Percentiles rank a stretch among this genome's conserved stretches.
phyloP scores from a whole-genome alignment of 768 basidiomycete species.

The Mycena belliarum region DNA sequence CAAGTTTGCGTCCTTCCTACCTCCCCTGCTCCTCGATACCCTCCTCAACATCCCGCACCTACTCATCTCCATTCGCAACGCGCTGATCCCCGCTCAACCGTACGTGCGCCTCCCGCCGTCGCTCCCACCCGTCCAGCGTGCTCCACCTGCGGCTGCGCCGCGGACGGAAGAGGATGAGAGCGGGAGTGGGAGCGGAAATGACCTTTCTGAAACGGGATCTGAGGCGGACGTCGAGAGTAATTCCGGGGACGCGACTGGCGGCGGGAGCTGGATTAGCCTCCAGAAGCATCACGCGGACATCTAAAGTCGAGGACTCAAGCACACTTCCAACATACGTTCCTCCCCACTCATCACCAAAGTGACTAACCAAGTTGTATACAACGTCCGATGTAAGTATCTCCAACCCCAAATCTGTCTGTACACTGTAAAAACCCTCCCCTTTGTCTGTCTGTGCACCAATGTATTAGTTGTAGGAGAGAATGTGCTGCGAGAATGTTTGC shows the following conservation, averaged over 20 bases:
- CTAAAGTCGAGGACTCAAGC: not conserved
- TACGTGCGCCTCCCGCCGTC: slow-evolving; percentile 37
- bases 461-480: not conserved
- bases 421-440: not conserved
- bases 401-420: not conserved
- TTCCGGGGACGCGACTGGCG: slow-evolving; percentile 53
- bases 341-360: not conserved
- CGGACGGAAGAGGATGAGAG: slow-evolving; percentile 11
- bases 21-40: slow-evolving; percentile 60
- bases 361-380: not conserved
- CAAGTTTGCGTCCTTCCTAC: slow-evolving; percentile 68
- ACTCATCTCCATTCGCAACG: slow-evolving; percentile 62
- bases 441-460: not conserved
- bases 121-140: slow-evolving; percentile 28
- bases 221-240: slow-evolving; percentile 74
- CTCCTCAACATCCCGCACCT: slow-evolving; percentile 68
- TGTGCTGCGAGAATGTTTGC: too few relatives aligned
- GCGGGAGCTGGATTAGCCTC: slow-evolving; percentile 73
- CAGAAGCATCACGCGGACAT: slow-evolving; percentile 24
- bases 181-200: slow-evolving; percentile 17
- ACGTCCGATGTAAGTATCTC: not conserved
- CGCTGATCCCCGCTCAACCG: slow-evolving; percentile 55
- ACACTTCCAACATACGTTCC: not conserved
- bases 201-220: slow-evolving; percentile 48
- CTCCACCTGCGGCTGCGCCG: slow-evolving; percentile 12